Percentiles rank a stretch among this genome's conserved stretches.
Evolutionary conservation across 192 early-diverging fungal species (phyloP).

Genomic region (Haplosporangium gracile): DNA sequence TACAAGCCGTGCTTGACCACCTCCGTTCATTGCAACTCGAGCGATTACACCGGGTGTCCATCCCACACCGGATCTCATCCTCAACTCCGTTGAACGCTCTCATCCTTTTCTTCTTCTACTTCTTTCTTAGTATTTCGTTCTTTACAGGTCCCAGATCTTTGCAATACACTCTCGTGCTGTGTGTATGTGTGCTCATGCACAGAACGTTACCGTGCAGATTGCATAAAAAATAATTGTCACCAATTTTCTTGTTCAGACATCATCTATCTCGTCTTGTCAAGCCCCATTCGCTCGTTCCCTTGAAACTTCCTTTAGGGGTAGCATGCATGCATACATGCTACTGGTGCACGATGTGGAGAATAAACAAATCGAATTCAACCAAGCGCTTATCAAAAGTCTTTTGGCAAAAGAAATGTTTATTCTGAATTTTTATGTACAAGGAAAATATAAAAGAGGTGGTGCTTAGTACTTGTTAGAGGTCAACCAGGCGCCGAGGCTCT

Average conservation of each 20-base stretch:
- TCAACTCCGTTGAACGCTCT: background rate
- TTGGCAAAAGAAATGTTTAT: background rate
- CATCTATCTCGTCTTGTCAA: no score
- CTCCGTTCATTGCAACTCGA: background rate
- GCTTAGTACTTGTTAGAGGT: constrained; percentile 41
- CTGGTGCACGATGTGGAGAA: background rate
- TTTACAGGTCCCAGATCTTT: background rate
- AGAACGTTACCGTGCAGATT: no score
- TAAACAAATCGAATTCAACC: no score
- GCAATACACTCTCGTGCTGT: background rate
- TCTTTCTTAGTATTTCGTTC: background rate
- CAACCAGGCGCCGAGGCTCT: constrained; percentile 66
- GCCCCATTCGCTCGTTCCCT: background rate
- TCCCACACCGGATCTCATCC: background rate
- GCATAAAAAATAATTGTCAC: no score
- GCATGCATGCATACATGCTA: background rate
- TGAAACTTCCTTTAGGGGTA: background rate
- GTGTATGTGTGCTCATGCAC: background rate
- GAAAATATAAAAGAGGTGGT: background rate
- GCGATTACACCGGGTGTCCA: background rate
- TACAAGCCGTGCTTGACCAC: background rate
- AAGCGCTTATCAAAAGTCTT: no score
- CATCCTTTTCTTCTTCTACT: background rate
- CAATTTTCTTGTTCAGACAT: no score
- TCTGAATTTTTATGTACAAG: background rate